Percentiles rank a stretch among this genome's conserved stretches.
Conservation (phyloP, 108 stramenopile genomes). For the Tribonema minus region DNA sequence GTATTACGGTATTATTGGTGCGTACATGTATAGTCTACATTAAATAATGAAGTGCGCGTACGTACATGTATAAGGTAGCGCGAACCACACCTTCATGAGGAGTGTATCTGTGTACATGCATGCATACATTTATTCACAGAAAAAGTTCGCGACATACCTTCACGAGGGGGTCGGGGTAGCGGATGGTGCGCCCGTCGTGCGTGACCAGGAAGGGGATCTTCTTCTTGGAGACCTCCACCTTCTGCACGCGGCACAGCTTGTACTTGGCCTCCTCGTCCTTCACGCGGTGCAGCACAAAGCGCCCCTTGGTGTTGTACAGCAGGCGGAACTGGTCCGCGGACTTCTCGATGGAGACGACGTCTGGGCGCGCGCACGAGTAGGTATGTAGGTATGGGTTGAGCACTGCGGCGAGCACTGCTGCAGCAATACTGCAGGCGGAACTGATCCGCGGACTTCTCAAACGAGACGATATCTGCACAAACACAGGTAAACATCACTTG, state of each 20-base stretch:
- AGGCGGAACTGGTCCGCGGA: conserved; percentile 93
- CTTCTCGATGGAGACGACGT: conserved; percentile 90
- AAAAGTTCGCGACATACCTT: conserved; percentile 67
- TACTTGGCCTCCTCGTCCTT: conserved; percentile 80
- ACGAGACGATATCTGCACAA: conserved; percentile 84
- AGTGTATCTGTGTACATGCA: too few species aligned
- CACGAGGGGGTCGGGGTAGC: conserved; percentile 96
- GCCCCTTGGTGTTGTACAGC: conserved; percentile 97
- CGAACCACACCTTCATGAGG: too few species aligned
- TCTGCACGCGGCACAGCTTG: conserved; percentile 98
- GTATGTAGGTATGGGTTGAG: too few species aligned
- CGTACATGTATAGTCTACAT: too few species aligned
- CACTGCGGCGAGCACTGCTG: too few species aligned
- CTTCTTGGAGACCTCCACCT: conserved; percentile 74
- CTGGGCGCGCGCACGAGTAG: too few species aligned
- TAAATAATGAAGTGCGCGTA: too few species aligned
- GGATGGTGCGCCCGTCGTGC: conserved; percentile 98
- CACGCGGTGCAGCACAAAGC: conserved; percentile 89
- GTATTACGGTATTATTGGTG: too few species aligned
- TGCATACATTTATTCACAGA: too few species aligned
- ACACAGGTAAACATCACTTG: too few species aligned
- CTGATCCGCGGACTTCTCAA: conserved; percentile 88
- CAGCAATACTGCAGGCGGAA: too few species aligned
- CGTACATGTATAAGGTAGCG: too few species aligned
- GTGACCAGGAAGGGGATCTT: conserved; percentile 97